Base-by-base conservation (phyloP, 106 monocot species). In the Narthecium ossifragum region DNA sequence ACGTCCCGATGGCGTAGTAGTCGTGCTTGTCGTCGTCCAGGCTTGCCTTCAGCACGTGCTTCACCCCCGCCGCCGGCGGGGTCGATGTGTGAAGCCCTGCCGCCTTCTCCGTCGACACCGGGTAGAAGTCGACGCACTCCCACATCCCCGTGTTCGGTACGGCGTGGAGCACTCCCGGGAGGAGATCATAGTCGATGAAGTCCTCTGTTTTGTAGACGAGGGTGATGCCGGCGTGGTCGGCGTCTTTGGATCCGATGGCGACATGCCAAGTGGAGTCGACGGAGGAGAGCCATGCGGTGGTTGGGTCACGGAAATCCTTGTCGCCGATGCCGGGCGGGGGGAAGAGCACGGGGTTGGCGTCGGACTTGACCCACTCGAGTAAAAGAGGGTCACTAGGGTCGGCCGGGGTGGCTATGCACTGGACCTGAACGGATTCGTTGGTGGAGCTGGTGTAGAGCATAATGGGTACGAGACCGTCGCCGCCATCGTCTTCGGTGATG, bases 71-170 rank as follows among this genome's bases (percentile, higher is more conserved):
- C 1, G 74, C 77, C 0, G 66, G 48, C 17, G 32, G 37, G 1
- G 25, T 45, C 5, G 93, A 88, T 24, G 80, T 82, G 69, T 93
- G 85, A 10, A 93, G 75, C 30, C 93, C 93, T 0, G 17, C 26
- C 5, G 13, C 34, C 0, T 66, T 55, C 17, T 8, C 55, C 3
- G 68, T 68, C 5, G 79, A 48, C 11, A 93, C 85, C 6, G 93
- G 93, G 40, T 70, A 93, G 63, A 93, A 82, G 64, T 93, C 93
- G 13, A 88, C 55, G 70, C 93, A 93, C 63, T 93, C 93, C 93
- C 85, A 89, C 93, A 89, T 89, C 34, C 93, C 93, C 2, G 85
- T 88, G 25, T 66, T 63, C 0, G 55, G 37, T 26, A 93, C 88
- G 6, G 56, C 34, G 61, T 88, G 88, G 26, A 93, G 67, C 34